phyloP scores from a whole-genome alignment of 768 basidiomycete species.

The Asterophora lycoperdoides region DNA sequence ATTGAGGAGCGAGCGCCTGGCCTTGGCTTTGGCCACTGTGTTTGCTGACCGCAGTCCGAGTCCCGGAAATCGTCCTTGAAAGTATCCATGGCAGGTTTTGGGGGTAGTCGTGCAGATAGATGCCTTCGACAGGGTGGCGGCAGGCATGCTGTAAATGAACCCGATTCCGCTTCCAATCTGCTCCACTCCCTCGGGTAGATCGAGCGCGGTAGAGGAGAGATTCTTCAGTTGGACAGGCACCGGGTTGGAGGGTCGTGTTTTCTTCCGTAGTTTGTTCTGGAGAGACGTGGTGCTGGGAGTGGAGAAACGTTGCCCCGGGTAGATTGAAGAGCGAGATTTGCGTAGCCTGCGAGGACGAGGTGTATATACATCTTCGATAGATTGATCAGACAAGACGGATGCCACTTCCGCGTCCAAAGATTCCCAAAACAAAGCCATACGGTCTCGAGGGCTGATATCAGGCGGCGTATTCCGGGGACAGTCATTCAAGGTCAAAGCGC shows the following conservation, averaged over 20 bases:
- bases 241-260: slow-evolving; percentile 29
- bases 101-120: slow-evolving; percentile 19
- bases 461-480: slow-evolving; percentile 16
- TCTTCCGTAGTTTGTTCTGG: slow-evolving; percentile 38
- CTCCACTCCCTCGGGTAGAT: slow-evolving; percentile 43
- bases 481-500: slow-evolving; percentile 8
- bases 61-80: slow-evolving; percentile 10
- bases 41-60: slow-evolving; percentile 14
- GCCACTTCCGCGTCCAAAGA: slow-evolving; percentile 38
- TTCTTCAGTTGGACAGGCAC: slow-evolving; percentile 23
- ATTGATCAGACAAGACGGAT: slow-evolving; percentile 14
- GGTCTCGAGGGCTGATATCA: slow-evolving; percentile 19
- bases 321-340: slow-evolving; percentile 34
- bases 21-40: slow-evolving; percentile 10
- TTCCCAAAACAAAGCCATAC: slow-evolving; percentile 41
- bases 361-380: slow-evolving; percentile 18
- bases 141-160: slow-evolving; percentile 38
- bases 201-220: slow-evolving; percentile 13
- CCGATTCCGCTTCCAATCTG: slow-evolving; percentile 52
- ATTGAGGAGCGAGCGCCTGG: slow-evolving; percentile 9
- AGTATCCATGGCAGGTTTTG: slow-evolving; percentile 15
- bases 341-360: slow-evolving; percentile 33
- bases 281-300: slow-evolving; percentile 30
- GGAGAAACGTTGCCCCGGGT: slow-evolving; percentile 23
- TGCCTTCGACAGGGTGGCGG: slow-evolving; percentile 21